Conservation (phyloP, 2,329 filamentous ascomycete genomes). For the Ophiostoma pallidulum region DNA sequence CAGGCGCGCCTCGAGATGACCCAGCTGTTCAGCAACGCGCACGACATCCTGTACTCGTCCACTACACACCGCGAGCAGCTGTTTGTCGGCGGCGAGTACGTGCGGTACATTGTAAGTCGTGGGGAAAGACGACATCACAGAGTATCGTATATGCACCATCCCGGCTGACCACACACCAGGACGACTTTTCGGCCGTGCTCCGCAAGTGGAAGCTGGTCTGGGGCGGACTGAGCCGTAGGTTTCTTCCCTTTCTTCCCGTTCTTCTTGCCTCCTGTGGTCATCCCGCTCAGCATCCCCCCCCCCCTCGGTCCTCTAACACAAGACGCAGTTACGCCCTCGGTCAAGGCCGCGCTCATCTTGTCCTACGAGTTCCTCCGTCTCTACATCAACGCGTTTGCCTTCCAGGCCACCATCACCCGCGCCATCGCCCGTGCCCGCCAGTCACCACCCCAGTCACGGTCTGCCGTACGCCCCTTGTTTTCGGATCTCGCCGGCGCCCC, state of each 20-base stretch:
- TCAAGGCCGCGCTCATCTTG: slow-evolving; percentile 58
- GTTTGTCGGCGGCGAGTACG: slow-evolving; percentile 62
- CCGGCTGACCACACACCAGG: slow-evolving; percentile 25
- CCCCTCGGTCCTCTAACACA: neutral
- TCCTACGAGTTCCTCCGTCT: slow-evolving; percentile 65
- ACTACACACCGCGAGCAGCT: slow-evolving; percentile 60
- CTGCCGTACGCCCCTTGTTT: slow-evolving; percentile 32
- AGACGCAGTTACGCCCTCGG: slow-evolving; percentile 44
- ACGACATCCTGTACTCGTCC: slow-evolving; percentile 64
- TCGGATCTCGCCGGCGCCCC: slow-evolving; percentile 47
- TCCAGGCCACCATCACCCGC: slow-evolving; percentile 57
- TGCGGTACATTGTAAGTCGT: slow-evolving; percentile 55
- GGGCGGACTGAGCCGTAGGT: slow-evolving; percentile 54
- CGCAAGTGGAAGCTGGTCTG: slow-evolving; percentile 62
- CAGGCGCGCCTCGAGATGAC: slow-evolving; percentile 64
- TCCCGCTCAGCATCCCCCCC: neutral
- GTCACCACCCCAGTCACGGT: slow-evolving; percentile 21
- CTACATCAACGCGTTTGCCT: slow-evolving; percentile 68
- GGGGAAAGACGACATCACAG: no score
- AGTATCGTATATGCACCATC: no score
- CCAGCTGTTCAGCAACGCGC: slow-evolving; percentile 63
- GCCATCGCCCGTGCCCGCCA: slow-evolving; percentile 29
- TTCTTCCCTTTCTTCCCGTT: neutral
- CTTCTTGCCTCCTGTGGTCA: neutral
- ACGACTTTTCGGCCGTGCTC: slow-evolving; percentile 61